These are phyloP conservation scores for Chenopodium quinoa DNA, from an alignment of 148 eudicot species.

Conservation along the genomic window DNA sequence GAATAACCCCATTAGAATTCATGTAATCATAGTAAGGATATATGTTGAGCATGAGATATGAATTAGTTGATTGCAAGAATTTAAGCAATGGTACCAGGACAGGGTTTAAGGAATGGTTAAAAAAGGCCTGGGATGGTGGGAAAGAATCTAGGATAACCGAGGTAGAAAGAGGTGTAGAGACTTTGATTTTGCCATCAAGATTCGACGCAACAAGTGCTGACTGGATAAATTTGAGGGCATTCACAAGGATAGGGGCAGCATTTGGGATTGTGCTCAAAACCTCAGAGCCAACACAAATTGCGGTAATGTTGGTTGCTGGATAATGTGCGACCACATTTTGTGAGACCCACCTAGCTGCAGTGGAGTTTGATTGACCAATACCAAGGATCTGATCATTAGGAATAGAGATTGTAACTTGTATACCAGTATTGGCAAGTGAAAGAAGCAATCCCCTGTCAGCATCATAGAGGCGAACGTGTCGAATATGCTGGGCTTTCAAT, in stretches of 20 bases:
- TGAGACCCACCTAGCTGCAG: constrained; percentile 85
- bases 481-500: constrained; percentile 69
- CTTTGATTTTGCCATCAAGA: constrained; percentile 60
- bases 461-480: constrained; percentile 64
- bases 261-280: constrained; percentile 63
- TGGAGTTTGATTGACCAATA: constrained; percentile 74
- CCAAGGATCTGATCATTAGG: constrained; percentile 81
- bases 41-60: constrained; percentile 67
- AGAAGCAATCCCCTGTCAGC: constrained; percentile 77
- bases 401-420: constrained; percentile 58
- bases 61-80: constrained; percentile 63
- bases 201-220: constrained; percentile 79
- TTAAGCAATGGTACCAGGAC: constrained; percentile 62
- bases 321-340: constrained; percentile 79
- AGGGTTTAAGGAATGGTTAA: constrained; percentile 62
- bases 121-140: constrained; percentile 89
- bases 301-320: constrained; percentile 77
- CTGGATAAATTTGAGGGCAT: constrained; percentile 63
- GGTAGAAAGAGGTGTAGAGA: constrained; percentile 72
- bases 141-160: constrained; percentile 71
- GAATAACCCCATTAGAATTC: constrained; percentile 76
- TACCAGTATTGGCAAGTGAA: constrained; percentile 76
- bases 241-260: constrained; percentile 56
- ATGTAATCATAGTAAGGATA: constrained; percentile 88
- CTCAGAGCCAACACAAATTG: constrained; percentile 82